A percentile compares a stretch with the other conserved stretches of the same genome.
phyloP scores from a whole-genome alignment of 1,284 basidiomycete species.

The Fomes fomentarius region DNA sequence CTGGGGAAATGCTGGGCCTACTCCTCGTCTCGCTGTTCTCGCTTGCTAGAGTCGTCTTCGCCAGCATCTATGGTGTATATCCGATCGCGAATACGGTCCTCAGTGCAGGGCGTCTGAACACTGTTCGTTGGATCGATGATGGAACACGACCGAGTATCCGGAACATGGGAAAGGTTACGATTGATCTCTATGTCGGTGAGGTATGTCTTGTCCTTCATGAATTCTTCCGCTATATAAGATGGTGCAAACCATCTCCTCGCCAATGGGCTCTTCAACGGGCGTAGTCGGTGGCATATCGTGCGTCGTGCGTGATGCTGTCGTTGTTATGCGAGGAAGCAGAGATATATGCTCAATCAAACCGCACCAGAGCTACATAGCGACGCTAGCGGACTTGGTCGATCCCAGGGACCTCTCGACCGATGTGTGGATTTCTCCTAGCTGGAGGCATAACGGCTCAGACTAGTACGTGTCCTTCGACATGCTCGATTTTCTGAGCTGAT shows the following conservation, averaged over 20 bases:
- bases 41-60: slow-evolving; percentile 21
- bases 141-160: slow-evolving; percentile 39
- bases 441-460: slow-evolving; percentile 34
- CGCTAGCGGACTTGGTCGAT: slow-evolving; percentile 39
- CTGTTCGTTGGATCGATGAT: slow-evolving; percentile 53
- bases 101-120: slow-evolving; percentile 41
- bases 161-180: slow-evolving; percentile 41
- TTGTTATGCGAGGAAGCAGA: no score
- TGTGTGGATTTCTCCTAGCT: slow-evolving; percentile 34
- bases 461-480: slow-evolving; percentile 31
- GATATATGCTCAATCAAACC: no score
- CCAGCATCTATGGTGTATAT: slow-evolving; percentile 47
- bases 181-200: slow-evolving; percentile 46
- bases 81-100: slow-evolving; percentile 50
- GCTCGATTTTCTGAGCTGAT: not conserved
- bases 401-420: slow-evolving; percentile 28
- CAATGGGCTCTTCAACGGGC: no score
- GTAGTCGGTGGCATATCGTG: no score
- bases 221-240: not conserved
- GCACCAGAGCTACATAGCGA: slow-evolving; percentile 36
- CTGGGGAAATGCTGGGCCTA: not conserved
- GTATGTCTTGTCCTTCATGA: slow-evolving; percentile 34
- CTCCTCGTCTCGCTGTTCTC: not conserved
- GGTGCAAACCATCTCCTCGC: no score
- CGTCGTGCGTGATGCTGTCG: no score